Conservation (phyloP, 257 asterid genomes). For the Nicotiana knightiana region DNA sequence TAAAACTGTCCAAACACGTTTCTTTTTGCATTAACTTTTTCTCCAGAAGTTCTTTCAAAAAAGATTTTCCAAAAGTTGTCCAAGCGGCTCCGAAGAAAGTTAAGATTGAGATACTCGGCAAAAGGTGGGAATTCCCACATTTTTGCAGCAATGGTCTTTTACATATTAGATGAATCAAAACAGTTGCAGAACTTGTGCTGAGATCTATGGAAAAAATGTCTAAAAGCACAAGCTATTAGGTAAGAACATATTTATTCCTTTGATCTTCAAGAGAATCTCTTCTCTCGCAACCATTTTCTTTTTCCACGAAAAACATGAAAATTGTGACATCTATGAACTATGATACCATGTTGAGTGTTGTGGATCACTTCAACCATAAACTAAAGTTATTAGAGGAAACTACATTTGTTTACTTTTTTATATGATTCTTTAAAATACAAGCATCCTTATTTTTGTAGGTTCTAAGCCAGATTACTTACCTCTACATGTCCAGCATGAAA, state of each 20-base stretch:
- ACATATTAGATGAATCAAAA: neutral
- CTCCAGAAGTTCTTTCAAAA: neutral
- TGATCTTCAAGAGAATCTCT: constrained; percentile 2
- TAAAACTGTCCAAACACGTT: neutral
- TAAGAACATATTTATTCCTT: neutral
- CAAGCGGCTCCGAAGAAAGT: neutral
- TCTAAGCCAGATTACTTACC: constrained; percentile 18
- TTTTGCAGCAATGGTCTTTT: neutral
- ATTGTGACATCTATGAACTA: neutral
- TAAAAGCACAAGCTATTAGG: neutral
- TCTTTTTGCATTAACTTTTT: neutral
- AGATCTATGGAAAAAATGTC: neutral
- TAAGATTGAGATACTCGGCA: neutral
- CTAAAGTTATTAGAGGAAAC: neutral
- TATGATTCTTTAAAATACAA: neutral
- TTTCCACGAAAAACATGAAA: neutral
- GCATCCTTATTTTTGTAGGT: neutral
- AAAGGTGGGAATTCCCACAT: neutral
- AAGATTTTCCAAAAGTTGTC: neutral
- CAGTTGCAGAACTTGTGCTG: neutral
- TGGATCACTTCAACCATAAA: neutral
- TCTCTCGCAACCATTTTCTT: neutral
- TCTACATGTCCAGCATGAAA: constrained; percentile 99
- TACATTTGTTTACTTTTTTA: neutral
- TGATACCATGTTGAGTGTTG: neutral